A percentile compares a stretch with the other conserved stretches of the same genome.
These are phyloP conservation scores for Saccharomycopsis sp. DNA, from an alignment of 805 yeast species.

Conservation along the genomic window DNA sequence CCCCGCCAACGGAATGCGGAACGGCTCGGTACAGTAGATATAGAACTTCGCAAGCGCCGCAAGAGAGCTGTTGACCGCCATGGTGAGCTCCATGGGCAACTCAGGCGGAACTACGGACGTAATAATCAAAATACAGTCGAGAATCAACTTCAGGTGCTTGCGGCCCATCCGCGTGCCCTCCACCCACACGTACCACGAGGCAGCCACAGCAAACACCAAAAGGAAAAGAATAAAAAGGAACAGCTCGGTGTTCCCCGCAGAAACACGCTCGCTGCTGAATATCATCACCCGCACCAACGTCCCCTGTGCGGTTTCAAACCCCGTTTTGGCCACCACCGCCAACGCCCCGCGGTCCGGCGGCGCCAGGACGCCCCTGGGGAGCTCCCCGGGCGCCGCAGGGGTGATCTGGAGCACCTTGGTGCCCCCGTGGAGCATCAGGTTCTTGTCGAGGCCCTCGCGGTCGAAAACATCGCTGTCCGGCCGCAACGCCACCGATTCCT, in stretches of 20 bases:
- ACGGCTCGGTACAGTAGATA: constrained; percentile 96
- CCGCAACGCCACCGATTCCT: constrained; percentile 83
- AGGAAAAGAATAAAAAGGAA: constrained; percentile 86
- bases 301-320: constrained; percentile 98
- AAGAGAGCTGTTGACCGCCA: constrained; percentile 93
- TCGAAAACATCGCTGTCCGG: constrained; percentile 63
- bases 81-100: constrained; percentile 96
- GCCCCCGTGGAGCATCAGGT: constrained; percentile 88
- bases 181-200: constrained; percentile 97
- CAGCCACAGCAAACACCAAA: constrained; percentile 86
- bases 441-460: constrained; percentile 80
- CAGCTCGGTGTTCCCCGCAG: constrained; percentile 93
- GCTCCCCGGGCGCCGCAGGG: constrained; percentile 39
- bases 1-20: constrained; percentile 96
- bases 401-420: constrained; percentile 92
- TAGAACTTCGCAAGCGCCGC: constrained; percentile 81
- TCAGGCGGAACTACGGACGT: constrained; percentile 99
- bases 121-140: constrained; percentile 91
- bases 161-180: constrained; percentile 97
- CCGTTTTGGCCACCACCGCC: constrained; percentile 86
- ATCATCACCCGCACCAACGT: constrained; percentile 96
- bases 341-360: constrained; percentile 92
- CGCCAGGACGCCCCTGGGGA: constrained; percentile 34
- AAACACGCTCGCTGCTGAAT: constrained; percentile 91
- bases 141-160: constrained; percentile 83